Evolutionary conservation across 257 asterid species (phyloP).

Genomic region (Petunia axillaris): DNA sequence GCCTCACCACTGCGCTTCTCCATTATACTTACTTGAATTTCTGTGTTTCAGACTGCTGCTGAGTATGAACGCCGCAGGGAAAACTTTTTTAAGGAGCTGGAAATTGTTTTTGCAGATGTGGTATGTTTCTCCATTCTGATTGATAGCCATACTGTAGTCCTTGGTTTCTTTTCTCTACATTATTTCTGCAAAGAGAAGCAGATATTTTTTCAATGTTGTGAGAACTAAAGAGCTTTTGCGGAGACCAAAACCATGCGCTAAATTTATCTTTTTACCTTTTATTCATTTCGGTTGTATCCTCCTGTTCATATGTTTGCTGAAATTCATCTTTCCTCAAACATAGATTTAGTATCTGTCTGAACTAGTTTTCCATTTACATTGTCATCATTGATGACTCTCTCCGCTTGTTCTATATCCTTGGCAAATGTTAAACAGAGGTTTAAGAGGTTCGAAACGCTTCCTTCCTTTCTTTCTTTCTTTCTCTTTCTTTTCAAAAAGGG

Average conservation of each 20-base stretch:
- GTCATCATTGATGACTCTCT: no score
- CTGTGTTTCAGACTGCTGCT: slow-evolving; percentile 73
- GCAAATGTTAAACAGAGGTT: no score
- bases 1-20: no score
- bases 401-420: no score
- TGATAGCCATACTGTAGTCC: not conserved
- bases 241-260: not conserved
- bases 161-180: not conserved
- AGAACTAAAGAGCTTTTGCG: not conserved
- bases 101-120: slow-evolving; percentile 89
- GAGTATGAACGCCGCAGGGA: slow-evolving; percentile 82
- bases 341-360: not conserved
- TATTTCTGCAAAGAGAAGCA: no score
- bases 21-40: not conserved
- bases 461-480: not conserved
- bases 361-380: no score
- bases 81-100: slow-evolving; percentile 89
- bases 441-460: no score
- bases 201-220: not conserved
- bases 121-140: slow-evolving; percentile 45
- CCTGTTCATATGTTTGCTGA: not conserved
- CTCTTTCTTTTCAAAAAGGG: no score
- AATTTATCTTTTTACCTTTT: not conserved
- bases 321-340: not conserved
- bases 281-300: not conserved